Evolutionary conservation across 2,329 filamentous ascomycete genomes (phyloP).

Genomic region (Fusarium nygamai): DNA sequence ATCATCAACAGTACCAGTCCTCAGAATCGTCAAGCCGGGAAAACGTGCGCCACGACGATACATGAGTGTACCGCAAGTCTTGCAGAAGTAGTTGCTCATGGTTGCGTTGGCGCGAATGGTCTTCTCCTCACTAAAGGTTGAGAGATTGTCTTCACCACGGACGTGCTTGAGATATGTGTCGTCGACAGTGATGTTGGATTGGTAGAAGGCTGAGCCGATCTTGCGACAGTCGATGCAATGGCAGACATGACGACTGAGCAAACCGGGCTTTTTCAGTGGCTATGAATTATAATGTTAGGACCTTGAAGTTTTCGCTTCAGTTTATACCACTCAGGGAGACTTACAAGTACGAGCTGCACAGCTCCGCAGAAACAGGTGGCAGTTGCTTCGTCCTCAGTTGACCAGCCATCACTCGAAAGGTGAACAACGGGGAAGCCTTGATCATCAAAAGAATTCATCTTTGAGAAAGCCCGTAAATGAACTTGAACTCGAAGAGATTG

Average conservation of each 20-base stretch:
- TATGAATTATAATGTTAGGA: not conserved
- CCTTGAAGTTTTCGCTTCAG: not conserved
- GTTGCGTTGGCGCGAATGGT: not conserved
- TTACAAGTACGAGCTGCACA: not conserved
- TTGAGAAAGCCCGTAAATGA: not conserved
- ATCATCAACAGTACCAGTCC: slow-evolving; percentile 72
- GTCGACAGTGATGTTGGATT: not conserved
- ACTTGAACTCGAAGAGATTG: not conserved
- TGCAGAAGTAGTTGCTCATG: slow-evolving; percentile 73
- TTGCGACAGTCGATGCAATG: slow-evolving; percentile 3
- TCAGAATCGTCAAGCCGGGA: slow-evolving; percentile 58
- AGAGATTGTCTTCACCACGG: not conserved
- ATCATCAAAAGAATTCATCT: not conserved
- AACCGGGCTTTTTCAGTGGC: not conserved
- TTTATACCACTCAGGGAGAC: accelerated
- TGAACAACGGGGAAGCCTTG: not conserved
- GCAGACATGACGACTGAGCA: not conserved
- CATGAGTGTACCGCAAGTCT: slow-evolving; percentile 68
- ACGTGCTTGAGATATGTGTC: not conserved
- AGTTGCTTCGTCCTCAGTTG: not conserved
- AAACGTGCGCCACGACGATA: slow-evolving; percentile 59
- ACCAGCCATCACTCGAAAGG: not conserved
- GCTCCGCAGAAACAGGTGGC: not conserved
- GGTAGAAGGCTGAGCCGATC: slow-evolving; percentile 1
- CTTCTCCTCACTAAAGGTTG: not conserved